Evolutionary conservation across 768 basidiomycete genomes (phyloP).

Genomic region (Cystofilobasidium macerans): DNA sequence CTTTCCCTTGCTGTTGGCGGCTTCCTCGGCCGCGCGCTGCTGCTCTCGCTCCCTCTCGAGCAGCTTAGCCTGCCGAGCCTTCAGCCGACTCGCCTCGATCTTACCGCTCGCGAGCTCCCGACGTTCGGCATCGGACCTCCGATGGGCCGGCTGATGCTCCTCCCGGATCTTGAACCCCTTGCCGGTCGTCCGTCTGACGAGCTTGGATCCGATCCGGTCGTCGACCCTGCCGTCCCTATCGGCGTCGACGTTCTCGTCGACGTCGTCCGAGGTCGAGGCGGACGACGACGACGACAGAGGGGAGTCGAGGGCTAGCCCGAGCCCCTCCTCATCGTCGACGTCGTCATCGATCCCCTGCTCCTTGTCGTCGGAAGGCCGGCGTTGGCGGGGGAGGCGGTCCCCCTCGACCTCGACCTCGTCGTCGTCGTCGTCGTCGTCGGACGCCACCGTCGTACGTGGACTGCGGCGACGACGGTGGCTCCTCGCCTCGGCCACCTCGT

Average conservation of each 20-base stretch:
- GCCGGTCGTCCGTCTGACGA: slow-evolving; percentile 1
- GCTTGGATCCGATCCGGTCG: not conserved
- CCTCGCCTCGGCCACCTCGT: not conserved
- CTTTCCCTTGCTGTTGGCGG: no score
- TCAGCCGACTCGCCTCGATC: not conserved
- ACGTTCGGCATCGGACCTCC: not conserved
- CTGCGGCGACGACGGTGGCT: no score
- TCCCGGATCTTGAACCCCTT: not conserved
- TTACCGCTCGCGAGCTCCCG: not conserved
- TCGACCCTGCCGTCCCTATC: not conserved
- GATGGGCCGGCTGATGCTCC: not conserved
- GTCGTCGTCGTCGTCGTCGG: no score
- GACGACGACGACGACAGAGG: no score
- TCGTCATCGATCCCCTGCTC: no score
- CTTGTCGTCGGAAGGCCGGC: no score
- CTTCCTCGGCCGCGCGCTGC: not conserved
- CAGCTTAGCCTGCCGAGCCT: not conserved
- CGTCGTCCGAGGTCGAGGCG: not conserved
- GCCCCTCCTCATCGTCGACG: no score
- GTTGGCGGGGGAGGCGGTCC: no score
- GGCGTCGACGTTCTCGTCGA: not conserved
- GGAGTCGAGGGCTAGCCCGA: no score
- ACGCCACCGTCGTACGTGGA: no score
- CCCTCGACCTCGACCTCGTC: no score
- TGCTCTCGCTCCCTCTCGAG: not conserved